Base-by-base conservation (phyloP, 2,329 filamentous ascomycete genomes). In the Pezicula carpinea region DNA sequence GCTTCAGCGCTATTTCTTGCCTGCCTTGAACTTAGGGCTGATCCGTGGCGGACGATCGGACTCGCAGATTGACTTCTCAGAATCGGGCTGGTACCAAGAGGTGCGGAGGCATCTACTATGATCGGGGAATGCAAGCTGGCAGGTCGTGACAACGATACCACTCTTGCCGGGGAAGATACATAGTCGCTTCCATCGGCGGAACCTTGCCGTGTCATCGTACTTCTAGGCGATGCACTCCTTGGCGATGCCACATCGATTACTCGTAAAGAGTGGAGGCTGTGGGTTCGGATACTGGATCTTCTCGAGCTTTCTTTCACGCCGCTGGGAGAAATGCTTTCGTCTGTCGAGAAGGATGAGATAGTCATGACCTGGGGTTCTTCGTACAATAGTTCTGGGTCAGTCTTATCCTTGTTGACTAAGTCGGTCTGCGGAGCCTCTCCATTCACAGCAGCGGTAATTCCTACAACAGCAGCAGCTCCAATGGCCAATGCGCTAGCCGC, bases 361-460 rank as follows among this genome's bases (percentile, higher is more conserved):
- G 62, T 65, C 59, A 66, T 60, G 36, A 66, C 64, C 44, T 60
- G 56, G 19, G 60, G 57, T 41, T 64, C 64, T 50, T 64, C 63
- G 5, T 49, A 50, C 18, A 59, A 54, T 17, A 60, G 55, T 29
- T 59, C 60, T 10, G 60, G 29, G 22, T 61, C 56, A 21, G 35
- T 41, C 14, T 56, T 54, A 32, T 56, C 55, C 11, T 56, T 51
- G 13, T 47, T 21, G 14, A 50, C 46, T 21, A 46, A 14, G 10
- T 47, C 50, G 14, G 51, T 56, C 26, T 54, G 52, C 13, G 54
- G 54, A 15, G 53, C 53, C 41, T 55, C 42, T 13, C 54, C 53
- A 10, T 53, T 52, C 15, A 50, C 54, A 22, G 50, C 50, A 22
- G 53, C 48, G 7, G 46, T 50, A 39, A 58, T 45, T 4, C 48